Conservation (phyloP, 2,329 filamentous ascomycete species). For the Botrytis fabae region DNA sequence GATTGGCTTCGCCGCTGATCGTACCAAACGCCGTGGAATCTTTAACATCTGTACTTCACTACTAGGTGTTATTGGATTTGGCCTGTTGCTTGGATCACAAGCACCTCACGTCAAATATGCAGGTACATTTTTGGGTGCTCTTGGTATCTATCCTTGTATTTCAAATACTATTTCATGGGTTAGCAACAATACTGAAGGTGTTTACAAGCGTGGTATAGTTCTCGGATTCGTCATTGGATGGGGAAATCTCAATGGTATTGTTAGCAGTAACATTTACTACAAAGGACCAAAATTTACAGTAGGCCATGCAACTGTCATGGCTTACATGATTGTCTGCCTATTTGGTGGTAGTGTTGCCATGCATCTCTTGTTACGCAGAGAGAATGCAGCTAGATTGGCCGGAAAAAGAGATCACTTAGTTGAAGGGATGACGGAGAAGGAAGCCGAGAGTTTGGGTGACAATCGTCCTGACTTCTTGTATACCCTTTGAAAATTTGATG, state of each 20-base stretch:
- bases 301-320: constrained; percentile 74
- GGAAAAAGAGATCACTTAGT: constrained; percentile 64
- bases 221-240: constrained; percentile 86
- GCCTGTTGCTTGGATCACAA: constrained; percentile 69
- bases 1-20: constrained; percentile 75
- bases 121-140: constrained; percentile 77
- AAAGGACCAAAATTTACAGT: constrained; percentile 57
- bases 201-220: constrained; percentile 86
- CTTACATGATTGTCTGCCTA: constrained; percentile 68
- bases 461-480: constrained; percentile 70
- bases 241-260: constrained; percentile 79
- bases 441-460: constrained; percentile 70
- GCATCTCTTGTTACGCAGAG: constrained; percentile 58
- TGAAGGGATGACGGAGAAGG: constrained; percentile 59
- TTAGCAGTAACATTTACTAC: constrained; percentile 65
- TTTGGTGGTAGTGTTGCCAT: constrained; percentile 70
- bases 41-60: constrained; percentile 75
- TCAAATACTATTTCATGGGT: constrained; percentile 85
- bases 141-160: constrained; percentile 85
- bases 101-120: constrained; percentile 72
- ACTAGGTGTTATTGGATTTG: constrained; percentile 76
- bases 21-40: constrained; percentile 68
- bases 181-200: constrained; percentile 83
- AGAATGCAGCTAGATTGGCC: constrained; percentile 65
- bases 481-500: constrained; percentile 48